A percentile compares a stretch with the other conserved stretches of the same genome.
Conservation (phyloP, 2,329 filamentous ascomycete genomes). For the Phaeoacremonium minimum region DNA sequence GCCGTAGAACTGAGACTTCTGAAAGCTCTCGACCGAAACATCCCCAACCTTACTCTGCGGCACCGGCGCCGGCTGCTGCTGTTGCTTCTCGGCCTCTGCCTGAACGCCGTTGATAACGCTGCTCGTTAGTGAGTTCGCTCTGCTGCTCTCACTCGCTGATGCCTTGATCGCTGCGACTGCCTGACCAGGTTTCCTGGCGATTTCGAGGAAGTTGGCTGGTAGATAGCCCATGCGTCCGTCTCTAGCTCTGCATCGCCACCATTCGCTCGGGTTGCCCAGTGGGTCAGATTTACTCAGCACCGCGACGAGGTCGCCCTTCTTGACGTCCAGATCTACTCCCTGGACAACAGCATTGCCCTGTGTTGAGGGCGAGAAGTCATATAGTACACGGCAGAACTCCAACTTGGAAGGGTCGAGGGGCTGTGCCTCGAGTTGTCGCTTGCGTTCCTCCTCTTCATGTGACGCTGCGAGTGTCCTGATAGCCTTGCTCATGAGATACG, state of each 20-base stretch:
- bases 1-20: conserved; percentile 56
- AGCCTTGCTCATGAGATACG: conserved; percentile 95
- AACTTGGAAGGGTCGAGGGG: conserved; percentile 83
- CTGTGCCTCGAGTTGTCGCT: conserved; percentile 46
- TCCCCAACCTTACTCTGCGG: conserved; percentile 43
- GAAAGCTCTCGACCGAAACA: conserved; percentile 49
- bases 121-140: conserved; percentile 48
- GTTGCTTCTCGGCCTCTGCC: conserved; percentile 22
- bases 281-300: conserved; percentile 91
- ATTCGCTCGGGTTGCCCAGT: conserved; percentile 86
- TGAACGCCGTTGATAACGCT: conserved; percentile 17
- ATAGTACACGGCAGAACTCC: conserved; percentile 92
- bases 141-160: conserved; percentile 37
- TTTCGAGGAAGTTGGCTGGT: conserved; percentile 84
- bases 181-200: conserved; percentile 52
- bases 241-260: conserved; percentile 92
- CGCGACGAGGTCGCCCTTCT: conserved; percentile 93
- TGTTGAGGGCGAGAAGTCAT: conserved; percentile 84
- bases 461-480: conserved; percentile 79
- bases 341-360: conserved; percentile 49
- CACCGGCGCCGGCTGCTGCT: conserved; percentile 11
- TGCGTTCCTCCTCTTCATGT: conserved; percentile 77
- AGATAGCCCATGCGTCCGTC: conserved; percentile 91
- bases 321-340: conserved; percentile 84
- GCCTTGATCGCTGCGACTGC: conserved; percentile 49